Percentiles rank a stretch among this genome's conserved stretches.
phyloP scores from a whole-genome alignment of 2,329 filamentous ascomycete genomes.

The Nemania sp. region DNA sequence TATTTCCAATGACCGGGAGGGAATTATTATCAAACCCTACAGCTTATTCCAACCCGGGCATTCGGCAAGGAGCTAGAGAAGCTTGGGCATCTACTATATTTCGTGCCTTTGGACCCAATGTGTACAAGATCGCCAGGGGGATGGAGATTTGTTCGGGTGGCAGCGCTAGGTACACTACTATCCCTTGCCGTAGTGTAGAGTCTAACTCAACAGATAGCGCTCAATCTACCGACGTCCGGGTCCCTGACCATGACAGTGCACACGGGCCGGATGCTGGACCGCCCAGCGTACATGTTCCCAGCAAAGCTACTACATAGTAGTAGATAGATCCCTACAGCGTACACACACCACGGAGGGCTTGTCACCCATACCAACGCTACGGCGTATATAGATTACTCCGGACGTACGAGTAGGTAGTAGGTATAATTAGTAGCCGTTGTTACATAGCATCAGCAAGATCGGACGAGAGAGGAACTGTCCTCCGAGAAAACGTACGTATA shows the following conservation, averaged over 20 bases:
- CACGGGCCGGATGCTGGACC: slow-evolving; percentile 28
- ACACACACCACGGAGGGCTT: slow-evolving; percentile 10
- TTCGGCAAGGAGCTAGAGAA: slow-evolving; percentile 17
- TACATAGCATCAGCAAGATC: slow-evolving; percentile 15
- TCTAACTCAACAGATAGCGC: slow-evolving; percentile 3
- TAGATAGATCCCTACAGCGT: background rate
- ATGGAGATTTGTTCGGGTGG: slow-evolving; percentile 10
- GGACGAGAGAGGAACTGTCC: slow-evolving; percentile 10
- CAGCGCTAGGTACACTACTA: slow-evolving; percentile 14
- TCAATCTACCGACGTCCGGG: slow-evolving; percentile 23
- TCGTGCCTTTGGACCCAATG: slow-evolving; percentile 17
- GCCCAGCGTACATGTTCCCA: background rate
- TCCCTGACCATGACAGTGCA: slow-evolving; percentile 18
- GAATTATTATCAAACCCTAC: slow-evolving; percentile 9
- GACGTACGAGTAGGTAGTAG: slow-evolving; percentile 8
- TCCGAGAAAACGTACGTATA: background rate
- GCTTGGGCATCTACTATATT: slow-evolving; percentile 3
- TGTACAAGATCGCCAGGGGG: slow-evolving; percentile 37
- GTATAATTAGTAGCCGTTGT: slow-evolving; percentile 26
- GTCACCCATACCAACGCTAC: slow-evolving; percentile 1
- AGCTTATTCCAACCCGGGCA: slow-evolving; percentile 3
- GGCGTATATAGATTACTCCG: slow-evolving; percentile 10
- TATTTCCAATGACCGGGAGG: background rate
- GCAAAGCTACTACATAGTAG: no score
- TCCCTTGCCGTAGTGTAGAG: slow-evolving; percentile 21